A percentile compares a stretch with the other conserved stretches of the same genome.
These are phyloP conservation scores for Polytrichum commune DNA, from an alignment of 225 moss, liverwort and hornwort species.

Conservation along the genomic window DNA sequence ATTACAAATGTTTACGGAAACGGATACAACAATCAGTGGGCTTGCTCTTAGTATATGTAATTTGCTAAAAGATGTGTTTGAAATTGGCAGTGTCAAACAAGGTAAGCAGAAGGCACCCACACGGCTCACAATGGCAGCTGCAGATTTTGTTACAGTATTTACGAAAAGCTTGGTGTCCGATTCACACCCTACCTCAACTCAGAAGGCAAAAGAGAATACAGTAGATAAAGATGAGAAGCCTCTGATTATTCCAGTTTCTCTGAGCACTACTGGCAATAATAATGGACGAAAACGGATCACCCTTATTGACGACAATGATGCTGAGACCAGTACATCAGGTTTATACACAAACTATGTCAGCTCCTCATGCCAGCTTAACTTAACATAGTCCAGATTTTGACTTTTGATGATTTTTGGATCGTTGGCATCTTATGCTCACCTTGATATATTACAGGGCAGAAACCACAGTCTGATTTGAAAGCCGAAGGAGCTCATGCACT, in stretches of 20 bases:
- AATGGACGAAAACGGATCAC: conserved; percentile 1
- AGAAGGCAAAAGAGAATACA: conserved; percentile 24
- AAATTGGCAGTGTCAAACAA: conserved; percentile 62
- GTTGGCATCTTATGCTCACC: neutral
- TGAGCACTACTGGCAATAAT: conserved; percentile 16
- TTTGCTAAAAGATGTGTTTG: conserved; percentile 10
- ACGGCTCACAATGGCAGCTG: conserved; percentile 82
- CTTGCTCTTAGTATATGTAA: neutral
- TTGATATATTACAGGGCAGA: conserved; percentile 37
- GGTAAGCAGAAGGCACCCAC: conserved; percentile 72
- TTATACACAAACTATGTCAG: conserved; percentile 10
- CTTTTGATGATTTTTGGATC: conserved; percentile 4
- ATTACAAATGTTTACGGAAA: too few species aligned
- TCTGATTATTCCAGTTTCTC: conserved; percentile 31
- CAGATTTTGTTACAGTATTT: conserved; percentile 72
- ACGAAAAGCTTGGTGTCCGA: conserved; percentile 69
- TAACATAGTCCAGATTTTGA: neutral
- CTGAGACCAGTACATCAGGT: conserved; percentile 47
- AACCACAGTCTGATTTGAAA: conserved; percentile 31
- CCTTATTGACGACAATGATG: conserved; percentile 13
- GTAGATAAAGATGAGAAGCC: conserved; percentile 28
- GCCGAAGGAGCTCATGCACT: conserved; percentile 58
- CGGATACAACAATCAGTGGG: neutral
- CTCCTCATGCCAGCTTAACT: too few species aligned
- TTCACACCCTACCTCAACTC: conserved; percentile 31